A percentile compares a stretch with the other conserved stretches of the same genome.
Evolutionary conservation across 306 rosid genomes (phyloP).

Genomic region (Pachyrhizus erosus): DNA sequence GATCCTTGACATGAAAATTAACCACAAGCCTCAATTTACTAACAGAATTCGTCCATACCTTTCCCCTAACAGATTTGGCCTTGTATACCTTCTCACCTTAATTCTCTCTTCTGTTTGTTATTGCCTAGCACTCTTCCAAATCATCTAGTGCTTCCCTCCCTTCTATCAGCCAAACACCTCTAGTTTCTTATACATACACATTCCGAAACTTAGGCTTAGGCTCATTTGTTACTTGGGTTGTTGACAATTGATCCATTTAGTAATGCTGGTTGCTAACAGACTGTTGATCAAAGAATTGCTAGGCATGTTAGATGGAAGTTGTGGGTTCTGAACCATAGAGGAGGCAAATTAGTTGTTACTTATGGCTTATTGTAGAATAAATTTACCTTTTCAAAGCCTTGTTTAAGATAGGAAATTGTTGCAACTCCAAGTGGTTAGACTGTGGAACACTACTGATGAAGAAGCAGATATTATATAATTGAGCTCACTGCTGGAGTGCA

Average conservation of each 20-base stretch:
- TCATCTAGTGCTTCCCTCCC: background rate
- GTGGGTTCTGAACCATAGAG: slow-evolving; percentile 13
- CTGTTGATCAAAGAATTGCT: slow-evolving; percentile 10
- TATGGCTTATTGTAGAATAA: slow-evolving; percentile 5
- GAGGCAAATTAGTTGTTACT: background rate
- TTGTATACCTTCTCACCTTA: background rate
- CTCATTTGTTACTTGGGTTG: background rate
- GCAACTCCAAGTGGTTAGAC: background rate
- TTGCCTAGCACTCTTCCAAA: background rate
- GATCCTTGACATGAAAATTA: background rate
- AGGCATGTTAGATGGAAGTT: background rate
- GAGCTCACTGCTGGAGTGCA: background rate
- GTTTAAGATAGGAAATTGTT: background rate
- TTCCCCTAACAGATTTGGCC: background rate
- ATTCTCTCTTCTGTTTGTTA: background rate
- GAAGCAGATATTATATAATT: background rate
- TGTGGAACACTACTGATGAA: background rate
- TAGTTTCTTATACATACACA: background rate
- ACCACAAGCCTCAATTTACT: background rate
- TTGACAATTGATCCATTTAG: background rate
- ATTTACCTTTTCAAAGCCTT: background rate
- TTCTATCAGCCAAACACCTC: background rate
- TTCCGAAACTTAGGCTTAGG: background rate
- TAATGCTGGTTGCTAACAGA: background rate
- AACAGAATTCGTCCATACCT: background rate